Conservation (phyloP, 176 grass and related monocot genomes). For the Oryza glaberrima region DNA sequence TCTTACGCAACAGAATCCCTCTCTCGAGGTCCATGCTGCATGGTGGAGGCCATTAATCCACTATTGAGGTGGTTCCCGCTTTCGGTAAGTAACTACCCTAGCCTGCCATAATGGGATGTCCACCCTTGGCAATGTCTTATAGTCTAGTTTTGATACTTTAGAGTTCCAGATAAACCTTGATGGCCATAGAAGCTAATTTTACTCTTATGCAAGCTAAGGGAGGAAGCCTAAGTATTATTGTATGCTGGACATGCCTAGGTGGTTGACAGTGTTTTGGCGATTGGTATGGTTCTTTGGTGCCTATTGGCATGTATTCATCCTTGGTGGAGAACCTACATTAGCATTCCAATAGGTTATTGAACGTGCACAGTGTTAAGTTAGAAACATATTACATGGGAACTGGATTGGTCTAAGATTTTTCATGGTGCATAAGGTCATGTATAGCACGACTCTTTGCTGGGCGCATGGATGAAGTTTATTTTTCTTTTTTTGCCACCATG, state of each 20-base stretch:
- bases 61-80: background rate
- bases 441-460: too few relatives aligned
- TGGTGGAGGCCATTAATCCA: background rate
- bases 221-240: background rate
- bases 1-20: background rate
- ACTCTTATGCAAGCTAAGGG: background rate
- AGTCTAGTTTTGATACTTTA: slow-evolving; percentile 11
- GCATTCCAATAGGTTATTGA: background rate
- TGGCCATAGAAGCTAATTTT: background rate
- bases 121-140: background rate
- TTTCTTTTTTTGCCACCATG: too few relatives aligned
- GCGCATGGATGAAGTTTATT: too few relatives aligned
- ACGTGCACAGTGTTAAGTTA: too few relatives aligned
- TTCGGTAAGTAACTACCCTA: background rate
- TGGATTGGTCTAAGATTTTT: background rate
- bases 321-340: background rate
- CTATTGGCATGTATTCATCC: background rate
- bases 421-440: background rate
- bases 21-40: background rate
- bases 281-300: background rate
- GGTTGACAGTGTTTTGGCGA: background rate
- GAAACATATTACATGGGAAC: background rate
- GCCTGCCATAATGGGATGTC: background rate
- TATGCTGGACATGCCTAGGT: slow-evolving; percentile 6
- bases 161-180: background rate